Evolutionary conservation across 305 asterid genomes (phyloP), one percentile per base, ranked within the genome.

Genomic region (Solanum hybrid): DNA sequence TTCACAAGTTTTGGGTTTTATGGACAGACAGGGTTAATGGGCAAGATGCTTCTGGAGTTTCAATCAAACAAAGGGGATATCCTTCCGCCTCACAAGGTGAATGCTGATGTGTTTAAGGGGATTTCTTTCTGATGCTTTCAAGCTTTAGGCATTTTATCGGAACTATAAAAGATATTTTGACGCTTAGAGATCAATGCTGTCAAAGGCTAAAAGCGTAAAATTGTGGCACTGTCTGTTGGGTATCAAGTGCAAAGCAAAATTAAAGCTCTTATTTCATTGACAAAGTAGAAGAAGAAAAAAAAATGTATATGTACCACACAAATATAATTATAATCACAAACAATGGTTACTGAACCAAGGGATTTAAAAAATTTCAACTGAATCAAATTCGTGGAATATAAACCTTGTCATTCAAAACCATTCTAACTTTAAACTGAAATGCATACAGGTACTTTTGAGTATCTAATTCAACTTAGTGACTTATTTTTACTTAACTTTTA

Each of bases 51-150:
- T 90, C 93, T 97, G 35, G 99, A 96, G 94, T 94, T 97, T 69
- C 98, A 96, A 88, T 96, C 99, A 20, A 97, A 96, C 90, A 96
- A 96, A 94, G 98, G 99, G 72, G 98, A 96, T 64, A 95, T 97
- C 89, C 98, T 97, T 60, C 99, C 98, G 46, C 95, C 98, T 92
- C 99, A 96, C 94, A 97, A 93, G 98, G 98, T 97, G 91, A 91
- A 89, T 79, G 34, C 27, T 29, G 38, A 82, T 82, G 38, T 81
- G 27, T 31, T 51, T 84, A 46, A 84, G 42, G 17, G 87, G 22
- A 84, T 51, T 46, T 34, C 40, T 84, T 37, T 84, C 72, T 84
- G 35, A 29, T 85, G 81, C 89, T 72, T 85, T 90, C 76, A 88
- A 35, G 85, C 51, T 84, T 12, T 51, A 51, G 42, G 29, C 40